These are phyloP conservation scores for Cladophialophora exuberans DNA, from an alignment of 2,329 filamentous ascomycete genomes.

Conservation along the genomic window DNA sequence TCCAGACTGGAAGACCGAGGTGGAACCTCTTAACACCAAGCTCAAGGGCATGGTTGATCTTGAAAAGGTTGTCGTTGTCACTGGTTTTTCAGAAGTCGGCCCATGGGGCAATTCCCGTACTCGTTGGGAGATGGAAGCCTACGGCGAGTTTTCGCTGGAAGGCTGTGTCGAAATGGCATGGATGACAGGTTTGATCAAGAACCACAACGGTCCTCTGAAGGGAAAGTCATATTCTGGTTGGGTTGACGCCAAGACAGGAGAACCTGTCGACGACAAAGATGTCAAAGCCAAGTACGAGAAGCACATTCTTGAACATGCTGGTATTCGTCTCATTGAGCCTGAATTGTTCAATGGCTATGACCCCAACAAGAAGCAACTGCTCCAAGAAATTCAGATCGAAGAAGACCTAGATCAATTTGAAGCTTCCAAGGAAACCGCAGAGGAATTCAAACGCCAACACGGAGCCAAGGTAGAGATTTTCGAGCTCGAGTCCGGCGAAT, in stretches of 20 bases:
- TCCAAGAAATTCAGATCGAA: slow-evolving; percentile 96
- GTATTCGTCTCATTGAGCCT: slow-evolving; percentile 96
- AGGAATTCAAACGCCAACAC: slow-evolving; percentile 96
- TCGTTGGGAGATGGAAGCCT: slow-evolving; percentile 98
- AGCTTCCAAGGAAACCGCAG: slow-evolving; percentile 92
- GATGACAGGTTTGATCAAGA: slow-evolving; percentile 99
- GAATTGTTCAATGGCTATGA: slow-evolving; percentile 97
- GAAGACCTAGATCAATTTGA: slow-evolving; percentile 98
- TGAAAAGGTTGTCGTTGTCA: slow-evolving; percentile 96
- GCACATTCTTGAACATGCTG: slow-evolving; percentile 91
- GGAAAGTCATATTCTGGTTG: slow-evolving; percentile 93
- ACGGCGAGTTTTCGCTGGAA: slow-evolving; percentile 94
- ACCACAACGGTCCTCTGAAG: slow-evolving; percentile 95
- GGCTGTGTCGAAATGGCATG: slow-evolving; percentile 99
- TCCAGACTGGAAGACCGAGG: slow-evolving; percentile 87
- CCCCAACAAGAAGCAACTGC: slow-evolving; percentile 96
- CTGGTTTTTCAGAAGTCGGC: slow-evolving; percentile 95
- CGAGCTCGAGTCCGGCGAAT: slow-evolving; percentile 93
- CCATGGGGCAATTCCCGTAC: slow-evolving; percentile 99
- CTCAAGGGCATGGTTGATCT: slow-evolving; percentile 98
- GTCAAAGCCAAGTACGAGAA: slow-evolving; percentile 98
- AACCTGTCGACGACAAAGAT: slow-evolving; percentile 97
- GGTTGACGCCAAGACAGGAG: slow-evolving; percentile 92
- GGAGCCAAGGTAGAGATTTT: slow-evolving; percentile 98
- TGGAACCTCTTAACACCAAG: slow-evolving; percentile 83